A percentile compares a stretch with the other conserved stretches of the same genome.
Evolutionary conservation across 148 eudicot genomes (phyloP).

Genomic region (Arbutus unedo): DNA sequence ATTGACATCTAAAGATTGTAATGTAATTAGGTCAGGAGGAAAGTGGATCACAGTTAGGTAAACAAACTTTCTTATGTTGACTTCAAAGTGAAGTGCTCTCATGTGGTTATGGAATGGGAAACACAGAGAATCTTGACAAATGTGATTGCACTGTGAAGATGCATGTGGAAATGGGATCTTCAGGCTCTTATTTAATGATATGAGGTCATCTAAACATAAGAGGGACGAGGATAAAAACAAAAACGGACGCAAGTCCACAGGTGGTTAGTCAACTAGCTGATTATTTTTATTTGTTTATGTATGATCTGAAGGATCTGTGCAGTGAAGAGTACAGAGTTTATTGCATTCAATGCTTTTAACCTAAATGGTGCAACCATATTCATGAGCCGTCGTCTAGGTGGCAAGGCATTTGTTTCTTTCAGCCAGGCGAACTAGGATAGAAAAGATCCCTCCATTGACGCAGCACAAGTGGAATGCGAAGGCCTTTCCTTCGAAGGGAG

Average conservation of each 20-base stretch:
- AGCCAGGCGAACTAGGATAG: no score
- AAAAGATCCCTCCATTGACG: no score
- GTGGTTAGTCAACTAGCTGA: not conserved
- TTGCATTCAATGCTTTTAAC: not conserved
- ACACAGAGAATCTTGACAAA: not conserved
- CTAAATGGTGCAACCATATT: not conserved
- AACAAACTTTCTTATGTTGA: conserved; percentile 1
- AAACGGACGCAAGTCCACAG: not conserved
- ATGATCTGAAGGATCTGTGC: not conserved
- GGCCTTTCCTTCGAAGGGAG: no score
- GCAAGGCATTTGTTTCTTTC: no score
- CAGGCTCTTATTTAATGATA: not conserved
- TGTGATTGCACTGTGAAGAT: not conserved
- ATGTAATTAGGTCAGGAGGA: conserved; percentile 7
- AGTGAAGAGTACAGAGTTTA: conserved; percentile 4
- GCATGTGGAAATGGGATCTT: not conserved
- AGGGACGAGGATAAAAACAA: not conserved
- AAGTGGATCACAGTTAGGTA: conserved; percentile 8
- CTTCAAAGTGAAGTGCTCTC: not conserved
- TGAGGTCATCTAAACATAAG: not conserved
- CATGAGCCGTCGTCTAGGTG: not conserved
- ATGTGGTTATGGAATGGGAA: not conserved
- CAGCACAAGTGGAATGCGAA: no score
- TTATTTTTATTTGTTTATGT: not conserved
- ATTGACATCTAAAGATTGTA: not conserved